Conservation (phyloP, 2,329 filamentous ascomycete genomes). For the Davidsoniella virescens region DNA sequence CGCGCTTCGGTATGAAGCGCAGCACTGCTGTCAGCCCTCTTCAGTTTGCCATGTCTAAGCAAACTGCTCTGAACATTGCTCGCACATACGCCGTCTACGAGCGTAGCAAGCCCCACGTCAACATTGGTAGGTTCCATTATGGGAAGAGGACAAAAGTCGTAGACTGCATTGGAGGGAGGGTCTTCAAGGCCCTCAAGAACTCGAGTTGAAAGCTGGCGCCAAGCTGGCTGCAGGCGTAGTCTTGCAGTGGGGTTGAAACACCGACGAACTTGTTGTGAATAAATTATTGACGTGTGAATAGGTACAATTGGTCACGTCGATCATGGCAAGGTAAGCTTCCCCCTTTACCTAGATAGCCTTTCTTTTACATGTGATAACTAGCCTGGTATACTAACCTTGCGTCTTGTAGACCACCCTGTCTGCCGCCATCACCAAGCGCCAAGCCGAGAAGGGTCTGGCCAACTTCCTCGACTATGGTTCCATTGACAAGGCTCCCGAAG, state of each 20-base stretch:
- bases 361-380: not conserved
- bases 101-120: constrained; percentile 92
- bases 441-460: constrained; percentile 85
- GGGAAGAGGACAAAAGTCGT: too few species aligned
- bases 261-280: not conserved
- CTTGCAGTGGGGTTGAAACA: not conserved
- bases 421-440: constrained; percentile 95
- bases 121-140: constrained; percentile 56
- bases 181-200: not conserved
- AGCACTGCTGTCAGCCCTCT: constrained; percentile 59
- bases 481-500: constrained; percentile 98
- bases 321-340: constrained; percentile 72
- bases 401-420: constrained; percentile 77
- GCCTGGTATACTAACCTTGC: not conserved
- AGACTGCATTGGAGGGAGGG: not conserved
- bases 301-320: constrained; percentile 98
- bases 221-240: not conserved
- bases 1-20: constrained; percentile 55
- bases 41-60: constrained; percentile 48
- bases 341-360: not conserved
- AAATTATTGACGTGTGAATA: constrained; percentile 21
- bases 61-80: constrained; percentile 49
- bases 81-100: constrained; percentile 58
- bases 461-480: constrained; percentile 93
- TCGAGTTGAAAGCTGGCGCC: not conserved